Evolutionary conservation across 371 early-diverging fungal species (phyloP).

Genomic region (Paraphysoderma sedebokerense): DNA sequence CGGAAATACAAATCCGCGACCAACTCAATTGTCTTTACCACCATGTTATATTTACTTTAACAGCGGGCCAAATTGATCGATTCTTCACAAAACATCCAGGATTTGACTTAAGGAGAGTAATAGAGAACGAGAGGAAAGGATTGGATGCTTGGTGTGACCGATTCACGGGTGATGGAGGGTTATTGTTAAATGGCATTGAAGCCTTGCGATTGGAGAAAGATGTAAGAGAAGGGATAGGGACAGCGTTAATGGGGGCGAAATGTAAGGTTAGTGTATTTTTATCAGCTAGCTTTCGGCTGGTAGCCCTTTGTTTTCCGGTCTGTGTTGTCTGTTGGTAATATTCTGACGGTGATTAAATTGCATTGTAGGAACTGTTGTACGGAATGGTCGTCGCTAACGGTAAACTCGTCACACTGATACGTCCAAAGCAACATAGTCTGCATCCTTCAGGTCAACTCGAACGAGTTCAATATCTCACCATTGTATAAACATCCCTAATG

Average conservation of each 20-base stretch:
- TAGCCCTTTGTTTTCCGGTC: background rate
- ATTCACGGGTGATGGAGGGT: constrained; percentile 52
- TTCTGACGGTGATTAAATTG: no score
- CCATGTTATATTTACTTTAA: constrained; percentile 74
- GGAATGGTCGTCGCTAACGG: constrained; percentile 60
- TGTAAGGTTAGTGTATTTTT: constrained; percentile 21
- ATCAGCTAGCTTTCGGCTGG: background rate
- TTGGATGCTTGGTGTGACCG: constrained; percentile 53
- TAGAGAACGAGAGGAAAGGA: constrained; percentile 28
- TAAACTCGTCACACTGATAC: constrained; percentile 51
- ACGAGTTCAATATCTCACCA: background rate
- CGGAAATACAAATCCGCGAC: constrained; percentile 53
- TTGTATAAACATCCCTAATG: background rate
- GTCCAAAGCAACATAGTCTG: constrained; percentile 57
- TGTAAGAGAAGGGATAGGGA: constrained; percentile 44
- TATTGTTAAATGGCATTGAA: constrained; percentile 60
- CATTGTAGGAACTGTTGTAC: constrained; percentile 42
- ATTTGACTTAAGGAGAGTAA: constrained; percentile 70
- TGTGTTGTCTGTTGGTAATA: background rate
- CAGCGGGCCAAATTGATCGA: constrained; percentile 54
- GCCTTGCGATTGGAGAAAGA: constrained; percentile 45
- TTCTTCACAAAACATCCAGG: constrained; percentile 76
- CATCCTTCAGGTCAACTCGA: constrained; percentile 38
- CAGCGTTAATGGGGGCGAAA: constrained; percentile 31
- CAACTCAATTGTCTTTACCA: constrained; percentile 66